Evolutionary conservation across 106 monocot species (phyloP).

Genomic region (Acorus gramineus): DNA sequence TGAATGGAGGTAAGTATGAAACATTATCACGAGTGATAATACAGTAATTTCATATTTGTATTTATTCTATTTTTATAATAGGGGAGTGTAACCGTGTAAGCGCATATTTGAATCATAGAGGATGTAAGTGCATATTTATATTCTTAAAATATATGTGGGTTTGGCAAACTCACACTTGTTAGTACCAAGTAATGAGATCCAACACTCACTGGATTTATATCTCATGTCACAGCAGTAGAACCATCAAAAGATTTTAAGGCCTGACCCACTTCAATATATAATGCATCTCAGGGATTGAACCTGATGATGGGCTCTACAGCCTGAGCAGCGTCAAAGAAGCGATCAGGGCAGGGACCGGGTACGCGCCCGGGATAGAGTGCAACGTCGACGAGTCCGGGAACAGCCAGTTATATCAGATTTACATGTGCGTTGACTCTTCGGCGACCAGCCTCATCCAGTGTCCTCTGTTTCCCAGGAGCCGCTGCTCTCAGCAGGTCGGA

Average conservation of each 20-base stretch:
- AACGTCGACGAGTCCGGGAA: slow-evolving; percentile 45
- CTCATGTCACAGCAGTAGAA: too few species aligned
- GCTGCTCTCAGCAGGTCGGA: slow-evolving; percentile 8
- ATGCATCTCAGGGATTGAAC: slow-evolving; percentile 29
- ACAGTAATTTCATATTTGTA: too few species aligned
- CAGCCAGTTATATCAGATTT: slow-evolving; percentile 38
- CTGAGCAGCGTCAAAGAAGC: slow-evolving; percentile 21
- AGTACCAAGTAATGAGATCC: neutral
- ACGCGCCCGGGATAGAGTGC: slow-evolving; percentile 42
- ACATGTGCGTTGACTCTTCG: slow-evolving; percentile 26
- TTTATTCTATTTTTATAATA: too few species aligned
- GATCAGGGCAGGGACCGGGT: slow-evolving; percentile 18
- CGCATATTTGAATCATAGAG: too few species aligned
- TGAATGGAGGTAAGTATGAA: too few species aligned
- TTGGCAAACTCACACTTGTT: too few species aligned
- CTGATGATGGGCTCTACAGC: slow-evolving; percentile 46
- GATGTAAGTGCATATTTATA: too few species aligned
- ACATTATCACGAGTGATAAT: too few species aligned
- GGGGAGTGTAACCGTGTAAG: too few species aligned
- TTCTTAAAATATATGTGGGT: too few species aligned
- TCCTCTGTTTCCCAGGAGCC: slow-evolving; percentile 17
- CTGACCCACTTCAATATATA: too few species aligned
- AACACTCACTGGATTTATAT: neutral
- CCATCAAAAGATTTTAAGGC: too few species aligned
- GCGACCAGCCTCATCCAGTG: slow-evolving; percentile 30